Evolutionary conservation across 2,329 filamentous ascomycete genomes (phyloP), one percentile per base, ranked within the genome.

Genomic region (Coniochaeta pulveracea): DNA sequence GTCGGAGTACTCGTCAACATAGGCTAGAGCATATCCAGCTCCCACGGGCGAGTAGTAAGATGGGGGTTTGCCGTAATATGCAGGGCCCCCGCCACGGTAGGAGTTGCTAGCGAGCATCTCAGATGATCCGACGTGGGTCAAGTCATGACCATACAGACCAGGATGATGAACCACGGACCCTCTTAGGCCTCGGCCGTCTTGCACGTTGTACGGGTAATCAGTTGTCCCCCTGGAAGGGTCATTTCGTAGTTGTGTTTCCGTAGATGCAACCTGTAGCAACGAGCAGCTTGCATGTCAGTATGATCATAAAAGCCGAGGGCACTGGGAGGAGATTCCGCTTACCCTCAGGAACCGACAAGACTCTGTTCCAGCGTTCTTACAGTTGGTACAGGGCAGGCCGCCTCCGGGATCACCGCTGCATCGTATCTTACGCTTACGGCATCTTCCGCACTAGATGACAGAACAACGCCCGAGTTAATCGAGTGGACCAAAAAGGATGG

Each of bases 341-440:
- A 93, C 89, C 56, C 89, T 72, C 41, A 93, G 63, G 49, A 93
- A 95, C 37, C 79, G 72, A 52, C 89, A 95, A 5, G 68, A 62
- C 15, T 78, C 72, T 17, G 70, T 62, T 10, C 81, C 80, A 34
- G 88, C 80, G 40, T 66, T 75, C 47, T 76, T 80, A 63, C 89
- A 96, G 54, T 88, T 93, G 9, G 70, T 64, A 56, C 89, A 96
- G n/a, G 79, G 76, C 24, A 64, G 60, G n/a, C 80, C 81, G 47
- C 80, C 74, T 19, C 81, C 82, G 21, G 70, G 66, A 51, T 94
- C 85, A 26, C 89, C 89, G 48, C 83, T 93, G 61, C 89, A 96
- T 45, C 85, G 80, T 47, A 96, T 96, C 65, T 96, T 96, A 38
- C 89, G 75, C 60, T 89, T 88, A 39, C 89, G 76, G 57, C 89